Percentiles rank a stretch among this genome's conserved stretches.
Evolutionary conservation across 176 grass and related monocot genomes (phyloP).

Genomic region (Puya raimondii): DNA sequence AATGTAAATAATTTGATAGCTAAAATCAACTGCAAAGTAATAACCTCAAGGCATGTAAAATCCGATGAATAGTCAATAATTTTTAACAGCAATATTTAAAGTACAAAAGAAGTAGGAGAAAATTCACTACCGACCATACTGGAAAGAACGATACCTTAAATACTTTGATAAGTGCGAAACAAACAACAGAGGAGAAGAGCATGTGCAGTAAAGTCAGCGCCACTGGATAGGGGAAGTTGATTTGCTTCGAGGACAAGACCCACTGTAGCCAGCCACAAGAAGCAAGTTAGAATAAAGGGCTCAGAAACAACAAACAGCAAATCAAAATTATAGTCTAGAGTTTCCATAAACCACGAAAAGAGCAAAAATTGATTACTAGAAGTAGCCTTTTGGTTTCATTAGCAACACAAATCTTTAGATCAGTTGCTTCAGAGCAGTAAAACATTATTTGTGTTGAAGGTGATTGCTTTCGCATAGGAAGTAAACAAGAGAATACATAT

Average conservation of each 20-base stretch:
- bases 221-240: conserved; percentile 99
- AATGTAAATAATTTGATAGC: not conserved
- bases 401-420: not conserved
- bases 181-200: conserved; percentile 90
- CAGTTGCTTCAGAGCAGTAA: not conserved
- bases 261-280: conserved; percentile 47
- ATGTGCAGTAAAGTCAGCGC: conserved; percentile 94
- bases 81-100: not conserved
- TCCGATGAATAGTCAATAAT: not conserved
- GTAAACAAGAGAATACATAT: too few species aligned
- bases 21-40: too few species aligned
- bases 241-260: conserved; percentile 90
- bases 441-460: not conserved
- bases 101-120: not conserved
- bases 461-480: not conserved
- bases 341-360: not conserved
- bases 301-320: not conserved
- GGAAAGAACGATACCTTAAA: conserved; percentile 67
- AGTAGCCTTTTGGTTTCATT: not conserved
- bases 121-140: not conserved
- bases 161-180: conserved; percentile 74
- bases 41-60: not conserved
- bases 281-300: conserved; percentile 12
- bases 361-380: not conserved
- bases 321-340: not conserved